Base-by-base conservation (phyloP, 768 basidiomycete species). In the Lactarius vividus region DNA sequence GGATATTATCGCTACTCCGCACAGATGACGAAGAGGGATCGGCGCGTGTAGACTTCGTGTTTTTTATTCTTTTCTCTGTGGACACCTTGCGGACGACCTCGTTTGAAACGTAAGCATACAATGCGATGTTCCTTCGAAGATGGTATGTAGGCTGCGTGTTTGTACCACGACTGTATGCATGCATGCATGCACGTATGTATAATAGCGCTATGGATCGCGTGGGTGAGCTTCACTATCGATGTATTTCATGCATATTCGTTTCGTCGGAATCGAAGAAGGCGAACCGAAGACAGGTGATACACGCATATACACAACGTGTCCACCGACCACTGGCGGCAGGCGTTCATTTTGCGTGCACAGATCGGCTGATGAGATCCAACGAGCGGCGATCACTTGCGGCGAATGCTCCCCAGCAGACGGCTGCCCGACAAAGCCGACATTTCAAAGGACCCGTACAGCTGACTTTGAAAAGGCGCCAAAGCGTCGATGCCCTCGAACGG, bases 291-390 rank as follows among this genome's bases (percentile, higher is more conserved):
- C 44, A 46, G 44, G 59, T 59, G 59, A 65, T 56, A 37, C 57
- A 58, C 29, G 54, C 31, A 62, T 33, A 44, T 28, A 55, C 31
- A 46, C 54, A 66, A 65, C 65, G 65, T 66, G 65, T 52, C 55
- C 28, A 60, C n/a, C 44, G 56, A 52, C 56, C 65, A 42, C 61
- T 52, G 49, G 49, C 23, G n/a, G 49, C 61, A 66, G 56, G 60
- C 37, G 42, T 62, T 66, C 65, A 66, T 62, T 61, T 65, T 57
- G 60, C 60, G 56, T 62, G 10, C 40, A 57, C 39, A 63, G 66
- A 67, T 62, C 62, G 61, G 57, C 61, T 54, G 61, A 63, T 62
- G 62, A 59, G 61, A 66, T 46, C 39, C 39, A 62, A 35, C n/a
- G 65, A 61, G 49, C 35, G 56, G 61, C 57, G 66, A 62, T 67